phyloP scores from a whole-genome alignment of 768 basidiomycete species.

The Galerina sulciceps region DNA sequence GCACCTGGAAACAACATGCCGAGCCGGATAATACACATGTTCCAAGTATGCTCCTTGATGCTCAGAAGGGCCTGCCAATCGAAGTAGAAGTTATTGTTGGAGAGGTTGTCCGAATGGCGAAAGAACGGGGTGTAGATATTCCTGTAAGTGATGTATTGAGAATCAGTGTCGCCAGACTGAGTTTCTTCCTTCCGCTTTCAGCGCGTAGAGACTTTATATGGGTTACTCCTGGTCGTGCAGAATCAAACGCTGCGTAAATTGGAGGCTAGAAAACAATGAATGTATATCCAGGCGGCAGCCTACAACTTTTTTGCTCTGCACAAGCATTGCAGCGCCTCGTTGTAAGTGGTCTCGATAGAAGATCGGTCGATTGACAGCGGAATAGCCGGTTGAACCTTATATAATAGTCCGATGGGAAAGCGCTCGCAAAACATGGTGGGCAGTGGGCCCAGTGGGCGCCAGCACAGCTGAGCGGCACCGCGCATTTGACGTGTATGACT shows the following conservation, averaged over 20 bases:
- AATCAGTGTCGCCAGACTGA: not conserved
- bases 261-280: slow-evolving; percentile 1
- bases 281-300: too few species aligned
- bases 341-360: not conserved
- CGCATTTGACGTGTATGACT: too few species aligned
- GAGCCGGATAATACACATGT: slow-evolving; percentile 48
- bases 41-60: slow-evolving; percentile 69
- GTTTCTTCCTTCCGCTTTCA: slow-evolving; percentile 20
- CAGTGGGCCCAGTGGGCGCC: too few species aligned
- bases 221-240: slow-evolving; percentile 60
- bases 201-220: slow-evolving; percentile 69
- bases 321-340: not conserved
- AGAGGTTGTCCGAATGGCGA: slow-evolving; percentile 59
- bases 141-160: slow-evolving; percentile 46
- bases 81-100: slow-evolving; percentile 74
- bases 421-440: too few species aligned
- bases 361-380: not conserved
- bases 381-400: too few species aligned
- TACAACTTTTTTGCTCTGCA: not conserved
- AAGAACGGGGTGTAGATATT: slow-evolving; percentile 43
- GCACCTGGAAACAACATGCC: slow-evolving; percentile 41
- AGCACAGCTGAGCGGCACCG: too few species aligned
- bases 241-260: slow-evolving; percentile 56
- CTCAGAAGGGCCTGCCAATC: slow-evolving; percentile 55
- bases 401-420: too few species aligned